phyloP scores from a whole-genome alignment of 1,284 basidiomycete genomes.

The Papiliotrema fonsecae region DNA sequence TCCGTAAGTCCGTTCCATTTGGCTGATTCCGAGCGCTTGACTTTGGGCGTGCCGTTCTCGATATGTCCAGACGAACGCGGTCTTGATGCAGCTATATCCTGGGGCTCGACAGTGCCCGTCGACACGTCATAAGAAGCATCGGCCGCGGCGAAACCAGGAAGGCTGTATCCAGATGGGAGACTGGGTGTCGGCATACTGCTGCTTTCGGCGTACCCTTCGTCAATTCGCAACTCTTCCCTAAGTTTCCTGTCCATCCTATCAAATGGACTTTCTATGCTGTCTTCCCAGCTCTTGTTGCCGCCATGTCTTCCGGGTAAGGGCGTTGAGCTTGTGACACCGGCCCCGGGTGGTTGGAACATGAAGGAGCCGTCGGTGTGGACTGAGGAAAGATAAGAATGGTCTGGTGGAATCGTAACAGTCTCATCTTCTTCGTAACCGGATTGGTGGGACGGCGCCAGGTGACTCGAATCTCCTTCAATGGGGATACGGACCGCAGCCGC shows the following conservation, averaged over 20 bases:
- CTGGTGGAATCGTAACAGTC: conserved; percentile 21
- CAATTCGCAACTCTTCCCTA: conserved; percentile 52
- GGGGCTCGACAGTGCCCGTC: conserved; percentile 15
- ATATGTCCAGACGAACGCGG: background rate
- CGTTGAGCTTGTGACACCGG: no score
- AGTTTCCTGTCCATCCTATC: conserved; percentile 66
- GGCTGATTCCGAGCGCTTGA: conserved; percentile 38
- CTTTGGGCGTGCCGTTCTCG: conserved; percentile 18
- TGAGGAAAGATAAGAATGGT: conserved; percentile 15
- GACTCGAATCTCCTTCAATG: conserved; percentile 45
- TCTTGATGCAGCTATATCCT: background rate
- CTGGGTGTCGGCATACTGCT: conserved; percentile 32
- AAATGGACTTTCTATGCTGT: conserved; percentile 69
- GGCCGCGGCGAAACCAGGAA: conserved; percentile 15
- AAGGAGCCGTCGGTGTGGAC: conserved; percentile 28
- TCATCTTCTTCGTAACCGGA: conserved; percentile 19
- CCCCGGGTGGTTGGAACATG: conserved; percentile 27
- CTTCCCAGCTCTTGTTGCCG: conserved; percentile 54
- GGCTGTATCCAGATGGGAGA: conserved; percentile 34
- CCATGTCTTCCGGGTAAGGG: conserved; percentile 22
- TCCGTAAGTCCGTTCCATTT: conserved; percentile 72
- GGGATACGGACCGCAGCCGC: conserved; percentile 77
- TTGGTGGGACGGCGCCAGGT: conserved; percentile 1
- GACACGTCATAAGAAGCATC: conserved; percentile 8
- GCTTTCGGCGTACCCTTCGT: conserved; percentile 9